phyloP scores from a whole-genome alignment of 495 filamentous ascomycete species.

The Beverwykella pulmonaria region DNA sequence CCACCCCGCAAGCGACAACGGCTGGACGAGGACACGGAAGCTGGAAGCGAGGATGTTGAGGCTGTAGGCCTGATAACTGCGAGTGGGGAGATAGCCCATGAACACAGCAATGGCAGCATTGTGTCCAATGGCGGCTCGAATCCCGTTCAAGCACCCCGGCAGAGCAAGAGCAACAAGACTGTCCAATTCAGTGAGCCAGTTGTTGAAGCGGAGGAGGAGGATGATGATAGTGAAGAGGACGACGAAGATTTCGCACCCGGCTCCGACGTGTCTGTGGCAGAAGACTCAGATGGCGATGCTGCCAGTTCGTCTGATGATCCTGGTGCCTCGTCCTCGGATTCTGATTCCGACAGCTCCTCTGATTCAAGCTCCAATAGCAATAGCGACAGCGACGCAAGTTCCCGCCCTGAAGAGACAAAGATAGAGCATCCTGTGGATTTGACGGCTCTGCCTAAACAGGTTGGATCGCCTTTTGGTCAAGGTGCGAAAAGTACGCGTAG shows the following conservation, averaged over 20 bases:
- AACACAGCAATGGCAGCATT: neutral
- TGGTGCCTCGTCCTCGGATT: constrained; percentile 10
- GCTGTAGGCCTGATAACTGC: constrained; percentile 44
- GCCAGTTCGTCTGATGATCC: constrained; percentile 26
- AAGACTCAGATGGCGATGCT: constrained; percentile 12
- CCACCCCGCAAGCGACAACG: constrained; percentile 74
- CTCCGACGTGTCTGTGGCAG: constrained; percentile 33
- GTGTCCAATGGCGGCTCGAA: neutral
- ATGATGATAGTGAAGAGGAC: constrained; percentile 27
- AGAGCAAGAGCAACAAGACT: neutral
- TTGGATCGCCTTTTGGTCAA: neutral
- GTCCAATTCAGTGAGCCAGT: constrained; percentile 12
- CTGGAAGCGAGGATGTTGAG: constrained; percentile 45
- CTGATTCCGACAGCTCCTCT: constrained; percentile 4
- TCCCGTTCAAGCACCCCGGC: neutral
- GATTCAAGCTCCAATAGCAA: neutral
- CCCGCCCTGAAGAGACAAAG: neutral
- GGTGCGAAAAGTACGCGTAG: neutral
- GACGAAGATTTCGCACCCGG: constrained; percentile 31
- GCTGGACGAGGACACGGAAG: constrained; percentile 48
- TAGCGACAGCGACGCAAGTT: neutral
- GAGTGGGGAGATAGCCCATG: constrained; percentile 1
- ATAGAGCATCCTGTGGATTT: neutral
- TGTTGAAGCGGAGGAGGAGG: neutral
- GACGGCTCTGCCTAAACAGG: neutral